Base-by-base conservation (phyloP, 768 basidiomycete species). In the Trametes cingulata region DNA sequence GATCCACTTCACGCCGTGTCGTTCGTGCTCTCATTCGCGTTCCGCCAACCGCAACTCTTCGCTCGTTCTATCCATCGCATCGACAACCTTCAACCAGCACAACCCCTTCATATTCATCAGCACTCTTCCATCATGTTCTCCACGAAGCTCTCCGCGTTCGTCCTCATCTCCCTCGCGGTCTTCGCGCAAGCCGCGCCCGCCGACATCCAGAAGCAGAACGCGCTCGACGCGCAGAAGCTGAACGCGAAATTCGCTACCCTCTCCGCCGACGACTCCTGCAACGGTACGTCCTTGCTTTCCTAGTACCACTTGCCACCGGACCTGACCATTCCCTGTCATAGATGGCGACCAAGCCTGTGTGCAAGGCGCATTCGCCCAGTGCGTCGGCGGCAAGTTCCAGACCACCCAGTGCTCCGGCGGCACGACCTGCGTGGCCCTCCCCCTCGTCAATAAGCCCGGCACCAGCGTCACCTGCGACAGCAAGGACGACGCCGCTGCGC, bases 401-500 rank as follows among this genome's bases (percentile, higher is more conserved):
- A 29, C 70, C 10, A 72, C 74, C 0, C 35, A 60, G 6, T 81
- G 80, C 66, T 55, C 71, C 9, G 62, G 56, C 10, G 69, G 72
- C 9, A 56, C 61, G 1, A 47, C 36, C 17, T 81, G 80, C 67
- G 68, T 70, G 25, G 80, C 77, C 2, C 73, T 80, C 22, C 79
- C 79, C 1, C 72, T 80, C 29, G 75, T 78, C 12, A 77, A 78
- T 61, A 65, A 61, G 42, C 63, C 66, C 3, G 79, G 79, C 48
- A 79, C 78, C n/a, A 63, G 63, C 55, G 49, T 79, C 55, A 61
- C 75, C 13, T 79, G 78, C 66, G 70, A 72, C 45, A 72, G 70
- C 14, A 54, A 68, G 40, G 61, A 56, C 6, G 77, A 78, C 59
- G 75, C 74, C 3, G 35, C 64, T 9, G 59, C 68, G 4, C 71